Conservation (phyloP, 352 stramenopile genomes). For the Globisporangium parvum region DNA sequence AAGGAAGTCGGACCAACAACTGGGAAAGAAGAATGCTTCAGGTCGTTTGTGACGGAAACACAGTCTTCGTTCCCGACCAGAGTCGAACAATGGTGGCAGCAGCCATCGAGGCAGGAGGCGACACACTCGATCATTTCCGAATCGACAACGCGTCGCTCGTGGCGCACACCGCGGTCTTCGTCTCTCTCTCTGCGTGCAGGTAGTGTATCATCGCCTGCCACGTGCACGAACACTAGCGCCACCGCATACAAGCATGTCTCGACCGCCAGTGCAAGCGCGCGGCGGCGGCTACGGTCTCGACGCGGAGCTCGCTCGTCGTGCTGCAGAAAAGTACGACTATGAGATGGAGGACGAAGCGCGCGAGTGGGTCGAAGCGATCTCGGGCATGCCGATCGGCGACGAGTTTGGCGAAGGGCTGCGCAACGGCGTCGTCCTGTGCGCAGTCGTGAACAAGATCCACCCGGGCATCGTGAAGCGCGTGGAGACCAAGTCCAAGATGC, state of each 20-base stretch:
- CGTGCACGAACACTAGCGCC: background rate
- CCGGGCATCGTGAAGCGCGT: constrained; percentile 56
- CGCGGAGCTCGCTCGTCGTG: constrained; percentile 80
- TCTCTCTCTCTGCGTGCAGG: background rate
- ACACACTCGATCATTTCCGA: background rate
- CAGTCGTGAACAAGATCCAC: constrained; percentile 80
- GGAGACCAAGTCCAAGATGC: constrained; percentile 83
- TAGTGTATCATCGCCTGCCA: background rate
- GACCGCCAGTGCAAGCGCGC: constrained; percentile 46
- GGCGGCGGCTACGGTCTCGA: constrained; percentile 86
- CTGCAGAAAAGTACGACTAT: constrained; percentile 87
- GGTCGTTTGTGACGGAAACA: too few relatives aligned
- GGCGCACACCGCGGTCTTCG: too few relatives aligned
- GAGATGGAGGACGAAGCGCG: constrained; percentile 80
- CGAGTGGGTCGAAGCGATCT: constrained; percentile 83
- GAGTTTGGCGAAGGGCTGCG: constrained; percentile 79
- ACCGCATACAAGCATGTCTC: constrained; percentile 1
- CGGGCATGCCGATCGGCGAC: constrained; percentile 58
- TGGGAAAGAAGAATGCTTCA: too few relatives aligned
- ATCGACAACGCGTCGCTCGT: background rate
- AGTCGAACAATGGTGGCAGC: background rate
- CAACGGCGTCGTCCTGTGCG: constrained; percentile 80
- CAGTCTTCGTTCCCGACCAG: background rate
- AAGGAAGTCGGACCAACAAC: too few relatives aligned
- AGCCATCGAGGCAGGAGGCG: background rate